phyloP scores from a whole-genome alignment of 1,284 basidiomycete genomes.

The Malassezia arunalokei region DNA sequence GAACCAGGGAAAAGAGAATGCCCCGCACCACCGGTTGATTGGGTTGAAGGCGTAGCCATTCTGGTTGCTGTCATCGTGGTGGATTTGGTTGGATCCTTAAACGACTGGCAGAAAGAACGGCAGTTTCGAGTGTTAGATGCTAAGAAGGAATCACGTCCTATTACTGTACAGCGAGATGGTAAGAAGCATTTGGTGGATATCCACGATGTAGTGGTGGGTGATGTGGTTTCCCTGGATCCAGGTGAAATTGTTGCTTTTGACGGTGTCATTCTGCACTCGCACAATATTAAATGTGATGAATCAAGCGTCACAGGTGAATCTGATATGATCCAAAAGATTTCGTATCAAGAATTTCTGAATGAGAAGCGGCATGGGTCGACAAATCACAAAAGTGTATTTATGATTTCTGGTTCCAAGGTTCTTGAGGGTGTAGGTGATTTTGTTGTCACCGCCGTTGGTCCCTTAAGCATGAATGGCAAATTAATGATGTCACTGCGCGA shows the following conservation, averaged over 20 bases:
- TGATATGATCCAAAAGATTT: slow-evolving; percentile 78
- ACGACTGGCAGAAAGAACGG: slow-evolving; percentile 93
- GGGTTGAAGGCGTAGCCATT: slow-evolving; percentile 97
- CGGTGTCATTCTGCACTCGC: slow-evolving; percentile 79
- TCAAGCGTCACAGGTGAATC: slow-evolving; percentile 91
- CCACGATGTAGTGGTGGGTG: slow-evolving; percentile 81
- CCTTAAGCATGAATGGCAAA: slow-evolving; percentile 86
- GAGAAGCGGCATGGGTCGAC: slow-evolving; percentile 25
- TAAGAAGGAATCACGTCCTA: slow-evolving; percentile 84
- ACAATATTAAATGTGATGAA: slow-evolving; percentile 92
- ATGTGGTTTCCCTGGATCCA: slow-evolving; percentile 79
- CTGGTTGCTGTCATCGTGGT: slow-evolving; percentile 63
- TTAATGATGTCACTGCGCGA: slow-evolving; percentile 53
- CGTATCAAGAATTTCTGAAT: slow-evolving; percentile 64
- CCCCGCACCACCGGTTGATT: slow-evolving; percentile 54
- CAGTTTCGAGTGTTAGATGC: slow-evolving; percentile 87
- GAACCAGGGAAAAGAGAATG: slow-evolving; percentile 31
- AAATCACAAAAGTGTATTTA: slow-evolving; percentile 74
- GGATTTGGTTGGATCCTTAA: slow-evolving; percentile 61
- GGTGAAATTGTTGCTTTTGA: slow-evolving; percentile 93
- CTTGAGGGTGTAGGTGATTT: slow-evolving; percentile 88
- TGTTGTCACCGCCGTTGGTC: slow-evolving; percentile 80
- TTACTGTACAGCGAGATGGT: slow-evolving; percentile 81
- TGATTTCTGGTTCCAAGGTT: slow-evolving; percentile 86
- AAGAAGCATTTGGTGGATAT: slow-evolving; percentile 66